Percentiles rank a stretch among this genome's conserved stretches.
These are phyloP conservation scores for Trichoderma sp. DNA, from an alignment of 2,329 filamentous ascomycete genomes.

Conservation along the genomic window DNA sequence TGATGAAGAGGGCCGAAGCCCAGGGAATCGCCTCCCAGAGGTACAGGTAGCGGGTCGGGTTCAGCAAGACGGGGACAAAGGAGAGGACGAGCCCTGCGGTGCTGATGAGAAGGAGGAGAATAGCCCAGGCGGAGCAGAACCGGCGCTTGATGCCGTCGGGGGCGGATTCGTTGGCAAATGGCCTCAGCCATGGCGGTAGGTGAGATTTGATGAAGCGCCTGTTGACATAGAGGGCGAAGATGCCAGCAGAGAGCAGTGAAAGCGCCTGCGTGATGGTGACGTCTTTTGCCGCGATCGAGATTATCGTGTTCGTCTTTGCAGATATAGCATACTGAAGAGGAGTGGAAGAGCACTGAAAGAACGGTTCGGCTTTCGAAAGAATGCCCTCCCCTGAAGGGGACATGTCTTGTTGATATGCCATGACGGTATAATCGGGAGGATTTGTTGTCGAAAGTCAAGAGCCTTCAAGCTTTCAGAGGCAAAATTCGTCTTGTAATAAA, in stretches of 20 bases:
- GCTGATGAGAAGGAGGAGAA: constrained; percentile 41
- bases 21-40: constrained; percentile 47
- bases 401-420: not conserved
- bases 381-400: too few species aligned
- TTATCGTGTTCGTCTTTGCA: not conserved
- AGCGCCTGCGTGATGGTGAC: constrained; percentile 32
- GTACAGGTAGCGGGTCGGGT: constrained; percentile 35
- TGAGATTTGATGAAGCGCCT: constrained; percentile 35
- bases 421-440: not conserved
- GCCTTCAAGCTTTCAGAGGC: too few species aligned
- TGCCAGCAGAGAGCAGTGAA: constrained; percentile 36
- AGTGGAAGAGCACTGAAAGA: not conserved
- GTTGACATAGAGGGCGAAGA: constrained; percentile 38
- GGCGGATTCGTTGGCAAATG: constrained; percentile 48
- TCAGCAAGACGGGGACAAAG: constrained; percentile 37
- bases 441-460: too few species aligned
- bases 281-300: constrained; percentile 24
- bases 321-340: not conserved
- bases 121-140: constrained; percentile 46
- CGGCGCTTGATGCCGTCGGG: constrained; percentile 34
- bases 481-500: too few species aligned
- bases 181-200: constrained; percentile 46
- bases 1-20: constrained; percentile 44
- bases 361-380: not conserved
- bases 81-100: constrained; percentile 42